phyloP scores from a whole-genome alignment of 371 early-diverging fungal species.

The Actinomortierella wolfii region DNA sequence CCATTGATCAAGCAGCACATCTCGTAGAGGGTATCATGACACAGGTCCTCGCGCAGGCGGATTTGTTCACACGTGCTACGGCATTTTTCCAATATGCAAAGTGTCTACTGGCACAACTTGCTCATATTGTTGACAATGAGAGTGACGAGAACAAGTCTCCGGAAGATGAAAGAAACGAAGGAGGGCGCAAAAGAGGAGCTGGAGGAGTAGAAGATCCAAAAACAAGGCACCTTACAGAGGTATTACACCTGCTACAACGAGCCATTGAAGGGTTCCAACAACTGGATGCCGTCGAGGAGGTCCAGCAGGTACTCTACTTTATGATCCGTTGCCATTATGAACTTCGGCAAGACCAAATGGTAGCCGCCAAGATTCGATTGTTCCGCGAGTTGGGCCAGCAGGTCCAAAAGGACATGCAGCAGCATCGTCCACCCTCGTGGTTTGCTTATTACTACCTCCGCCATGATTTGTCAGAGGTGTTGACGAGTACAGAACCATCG shows the following conservation, averaged over 20 bases:
- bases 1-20: conserved; percentile 15
- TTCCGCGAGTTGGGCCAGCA: conserved; percentile 3
- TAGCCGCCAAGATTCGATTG: conserved; percentile 2
- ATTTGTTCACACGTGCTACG: conserved; percentile 23
- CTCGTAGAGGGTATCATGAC: conserved; percentile 25
- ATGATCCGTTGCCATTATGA: conserved; percentile 14
- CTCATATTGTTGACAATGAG: neutral
- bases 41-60: conserved; percentile 29
- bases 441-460: conserved; percentile 30
- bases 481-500: no score
- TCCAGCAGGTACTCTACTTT: conserved; percentile 29
- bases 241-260: neutral
- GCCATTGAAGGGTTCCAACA: conserved; percentile 14
- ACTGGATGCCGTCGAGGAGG: conserved; percentile 19
- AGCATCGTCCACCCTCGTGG: conserved; percentile 29
- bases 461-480: no score
- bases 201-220: neutral
- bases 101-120: conserved; percentile 19
- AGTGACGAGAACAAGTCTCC: neutral
- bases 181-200: neutral
- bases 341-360: conserved; percentile 2
- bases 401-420: conserved; percentile 5
- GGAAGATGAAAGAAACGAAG: neutral
- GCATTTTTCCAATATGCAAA: conserved; percentile 32
- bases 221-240: no score